Base-by-base conservation (phyloP, 495 filamentous ascomycete species). In the Diplogelasinospora grovesii region DNA sequence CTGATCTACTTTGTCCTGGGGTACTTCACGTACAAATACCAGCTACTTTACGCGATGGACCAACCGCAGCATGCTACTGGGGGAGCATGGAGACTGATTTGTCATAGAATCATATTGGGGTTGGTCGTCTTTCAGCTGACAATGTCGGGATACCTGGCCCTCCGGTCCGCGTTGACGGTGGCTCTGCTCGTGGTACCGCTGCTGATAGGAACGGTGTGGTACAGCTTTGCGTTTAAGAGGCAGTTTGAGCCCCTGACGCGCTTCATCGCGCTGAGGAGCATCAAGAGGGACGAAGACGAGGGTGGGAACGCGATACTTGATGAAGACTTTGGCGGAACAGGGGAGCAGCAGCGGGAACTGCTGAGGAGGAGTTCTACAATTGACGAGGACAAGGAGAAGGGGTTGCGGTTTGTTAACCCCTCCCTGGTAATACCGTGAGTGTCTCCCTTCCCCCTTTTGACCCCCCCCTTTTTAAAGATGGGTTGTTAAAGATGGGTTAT, bases 31-130 rank as follows among this genome's bases (percentile, higher is more conserved):
- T 95, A 97, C 74, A 99, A 99, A 59, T 97, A 97, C 55, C 93
- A 97, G 63, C 72, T 99, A 5, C 70, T 99, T 4, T 99, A 97
- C 60, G 87, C 93, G 8, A 97, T 99, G 93, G 89, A 97, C 57
- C 89, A 97, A 54, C 82, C 85, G 5, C 89, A 94, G 45, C 89
- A 97, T 56, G 89, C 92, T 4, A 96, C 92, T 0, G 93, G 93
- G 22, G 78, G 80, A 43, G 89, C 89, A 2, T 99, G 93, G 93
- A 76, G 81, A 15, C 92, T 97, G 70, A 93, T 96, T 25, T 95
- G 89, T 63, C 86, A 89, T 46, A 81, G 93, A 14, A 69, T 96
- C 20, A 72, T 94, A 20, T 63, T 95, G 22, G 93, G 92, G 1
- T 58, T 95, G 10, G 63, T 88, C 11, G 73, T 96, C 22, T 95